Percentiles rank a stretch among this genome's conserved stretches.
These are phyloP conservation scores for Marasmius tenuissimus DNA, from an alignment of 1,284 basidiomycete genomes.

Conservation along the genomic window DNA sequence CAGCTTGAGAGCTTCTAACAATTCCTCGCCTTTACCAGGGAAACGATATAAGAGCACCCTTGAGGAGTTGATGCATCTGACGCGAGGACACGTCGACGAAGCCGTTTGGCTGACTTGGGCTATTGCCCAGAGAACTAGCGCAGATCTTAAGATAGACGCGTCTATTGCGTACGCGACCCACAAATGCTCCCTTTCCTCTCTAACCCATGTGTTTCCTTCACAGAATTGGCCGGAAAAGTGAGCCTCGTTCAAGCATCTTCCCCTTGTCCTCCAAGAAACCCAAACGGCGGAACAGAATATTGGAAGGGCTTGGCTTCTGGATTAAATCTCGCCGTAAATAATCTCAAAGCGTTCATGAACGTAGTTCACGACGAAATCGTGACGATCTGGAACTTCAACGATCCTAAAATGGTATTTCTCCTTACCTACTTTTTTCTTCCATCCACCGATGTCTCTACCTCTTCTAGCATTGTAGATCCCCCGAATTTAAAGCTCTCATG, in stretches of 20 bases:
- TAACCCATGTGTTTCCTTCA: neutral
- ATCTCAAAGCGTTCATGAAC: slow-evolving; percentile 16
- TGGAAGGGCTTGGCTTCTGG: slow-evolving; percentile 19
- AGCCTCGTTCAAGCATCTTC: neutral
- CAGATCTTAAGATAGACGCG: slow-evolving; percentile 17
- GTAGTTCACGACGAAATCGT: slow-evolving; percentile 22
- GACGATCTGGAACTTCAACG: slow-evolving; percentile 25
- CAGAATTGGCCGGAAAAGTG: slow-evolving; percentile 26
- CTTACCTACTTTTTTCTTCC: neutral
- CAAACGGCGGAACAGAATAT: slow-evolving; percentile 20
- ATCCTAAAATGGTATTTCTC: slow-evolving; percentile 18
- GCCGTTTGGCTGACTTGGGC: slow-evolving; percentile 17
- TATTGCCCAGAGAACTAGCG: slow-evolving; percentile 17
- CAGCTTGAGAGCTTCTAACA: neutral
- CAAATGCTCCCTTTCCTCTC: neutral
- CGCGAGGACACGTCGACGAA: slow-evolving; percentile 11
- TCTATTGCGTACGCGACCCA: slow-evolving; percentile 17
- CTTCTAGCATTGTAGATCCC: slow-evolving; percentile 19
- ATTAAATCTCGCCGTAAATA: slow-evolving; percentile 17
- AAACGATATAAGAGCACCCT: slow-evolving; percentile 5
- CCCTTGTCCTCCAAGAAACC: neutral
- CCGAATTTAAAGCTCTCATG: slow-evolving; percentile 22
- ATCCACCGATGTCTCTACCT: neutral
- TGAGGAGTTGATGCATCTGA: slow-evolving; percentile 1
- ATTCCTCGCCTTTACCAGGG: neutral